Base-by-base conservation (phyloP, 352 stramenopile species). In the Globisporangium solare region DNA sequence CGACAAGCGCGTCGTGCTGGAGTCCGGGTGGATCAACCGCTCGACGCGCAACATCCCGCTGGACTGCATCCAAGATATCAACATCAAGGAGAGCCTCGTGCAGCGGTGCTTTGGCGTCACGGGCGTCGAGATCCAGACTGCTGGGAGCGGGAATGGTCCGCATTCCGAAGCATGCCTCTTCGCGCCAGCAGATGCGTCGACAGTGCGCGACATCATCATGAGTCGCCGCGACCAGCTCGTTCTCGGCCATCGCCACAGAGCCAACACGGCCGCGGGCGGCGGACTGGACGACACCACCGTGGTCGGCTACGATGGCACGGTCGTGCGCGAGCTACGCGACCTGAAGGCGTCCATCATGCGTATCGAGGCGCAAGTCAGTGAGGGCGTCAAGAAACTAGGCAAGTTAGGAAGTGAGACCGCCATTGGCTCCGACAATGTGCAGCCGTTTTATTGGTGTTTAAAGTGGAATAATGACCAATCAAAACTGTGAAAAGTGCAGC, bases 21-120 rank as follows among this genome's bases (percentile, higher is more conserved):
- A 75, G 58, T 66, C 62, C 15, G 68, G 68, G 0, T 76, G 71
- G 71, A 54, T 80, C 22, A 66, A 71, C 46, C 68, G 71, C 22
- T 71, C 66, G 17, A 67, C 64, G 52, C 75, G 75, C 53, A 73
- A 55, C 48, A 75, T 77, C 48, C 71, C 68, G 24, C 63, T 77
- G 18, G 71, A 80, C 53, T 60, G 66, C 35, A 73, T 80, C 54
- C 71, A 80, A 59, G 71, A 80, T 50, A 66, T 80, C n/a, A 77
- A 73, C 51, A 60, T 80, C 12, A 55, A 55, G 2, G 65, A 80
- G 43, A 61, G 59, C 54, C 73, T 68, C 35, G 58, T 77, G 7
- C 63, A 77, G 59, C 61, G 63, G 22, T 67, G 66, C 51, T 77
- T 73, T 46, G 55, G 58, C 39, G 40, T 75, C 10, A 70, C 68